These are phyloP conservation scores for Andrographis paniculata DNA, from an alignment of 305 asterid genomes.

Conservation along the genomic window DNA sequence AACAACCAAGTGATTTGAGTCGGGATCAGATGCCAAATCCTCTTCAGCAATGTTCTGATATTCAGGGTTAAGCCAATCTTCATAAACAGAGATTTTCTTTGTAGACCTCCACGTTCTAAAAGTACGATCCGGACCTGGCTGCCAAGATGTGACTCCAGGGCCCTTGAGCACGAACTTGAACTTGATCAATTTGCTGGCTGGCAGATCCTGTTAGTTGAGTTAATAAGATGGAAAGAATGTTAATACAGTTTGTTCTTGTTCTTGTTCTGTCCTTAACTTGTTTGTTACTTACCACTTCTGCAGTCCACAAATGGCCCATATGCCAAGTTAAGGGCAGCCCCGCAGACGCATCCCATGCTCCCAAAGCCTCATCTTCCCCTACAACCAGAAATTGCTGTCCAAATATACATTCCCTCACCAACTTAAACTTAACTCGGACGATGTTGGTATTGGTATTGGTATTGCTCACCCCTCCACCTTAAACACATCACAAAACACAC, in stretches of 20 bases:
- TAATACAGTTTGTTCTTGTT: too few species aligned
- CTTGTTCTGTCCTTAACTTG: too few species aligned
- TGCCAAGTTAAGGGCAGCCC: slow-evolving; percentile 1
- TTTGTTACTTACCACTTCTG: not conserved
- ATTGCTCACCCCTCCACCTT: not conserved
- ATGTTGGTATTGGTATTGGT: too few species aligned
- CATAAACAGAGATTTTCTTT: not conserved
- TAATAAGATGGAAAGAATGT: too few species aligned
- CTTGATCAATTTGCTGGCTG: not conserved
- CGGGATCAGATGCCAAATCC: not conserved
- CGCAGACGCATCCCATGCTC: not conserved
- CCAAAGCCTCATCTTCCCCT: not conserved
- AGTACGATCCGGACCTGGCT: slow-evolving; percentile 2
- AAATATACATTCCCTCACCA: slow-evolving; percentile 1
- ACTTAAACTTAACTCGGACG: slow-evolving; percentile 2
- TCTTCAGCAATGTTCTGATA: slow-evolving; percentile 2
- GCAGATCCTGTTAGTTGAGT: not conserved
- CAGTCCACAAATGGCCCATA: not conserved
- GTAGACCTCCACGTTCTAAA: not conserved
- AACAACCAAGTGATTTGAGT: not conserved
- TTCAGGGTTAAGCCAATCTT: slow-evolving; percentile 1
- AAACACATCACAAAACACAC: not conserved
- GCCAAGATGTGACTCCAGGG: not conserved
- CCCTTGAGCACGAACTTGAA: not conserved
- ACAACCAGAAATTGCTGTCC: slow-evolving; percentile 2